Conservation (phyloP, 2,329 filamentous ascomycete genomes). For the Aspergillus neotritici region DNA sequence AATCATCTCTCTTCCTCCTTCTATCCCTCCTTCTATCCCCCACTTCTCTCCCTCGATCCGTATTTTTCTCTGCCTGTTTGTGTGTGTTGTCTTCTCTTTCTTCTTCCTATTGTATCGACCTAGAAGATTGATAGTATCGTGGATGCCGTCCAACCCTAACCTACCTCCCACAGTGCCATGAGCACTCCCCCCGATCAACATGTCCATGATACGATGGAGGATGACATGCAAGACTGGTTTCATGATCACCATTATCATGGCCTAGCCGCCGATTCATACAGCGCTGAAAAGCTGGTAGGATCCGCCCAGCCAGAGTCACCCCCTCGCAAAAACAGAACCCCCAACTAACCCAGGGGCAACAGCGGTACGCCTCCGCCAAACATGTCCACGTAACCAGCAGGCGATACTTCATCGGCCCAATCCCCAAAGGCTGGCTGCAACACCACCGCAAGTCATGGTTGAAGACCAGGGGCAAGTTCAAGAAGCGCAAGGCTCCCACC, state of each 20-base stretch:
- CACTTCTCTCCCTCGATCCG: neutral
- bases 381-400: slow-evolving; percentile 58
- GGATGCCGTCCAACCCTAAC: neutral
- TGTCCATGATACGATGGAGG: slow-evolving; percentile 17
- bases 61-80: neutral
- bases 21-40: neutral
- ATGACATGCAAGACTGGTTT: slow-evolving; percentile 10
- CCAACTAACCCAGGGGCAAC: slow-evolving; percentile 17
- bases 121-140: too few relatives aligned
- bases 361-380: slow-evolving; percentile 56
- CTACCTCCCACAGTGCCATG: slow-evolving; percentile 18
- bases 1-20: slow-evolving; percentile 6
- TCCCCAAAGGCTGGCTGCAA: slow-evolving; percentile 60
- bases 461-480: slow-evolving; percentile 40
- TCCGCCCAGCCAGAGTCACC: neutral
- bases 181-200: slow-evolving; percentile 19
- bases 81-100: neutral
- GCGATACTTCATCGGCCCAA: slow-evolving; percentile 60
- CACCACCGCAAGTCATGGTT: slow-evolving; percentile 61
- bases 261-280: slow-evolving; percentile 48
- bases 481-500: slow-evolving; percentile 44
- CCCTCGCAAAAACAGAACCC: neutral
- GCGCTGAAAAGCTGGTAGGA: slow-evolving; percentile 49
- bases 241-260: slow-evolving; percentile 25
- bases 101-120: too few relatives aligned